phyloP scores from a whole-genome alignment of 495 filamentous ascomycete genomes.

The Wilcoxina mikolae region DNA sequence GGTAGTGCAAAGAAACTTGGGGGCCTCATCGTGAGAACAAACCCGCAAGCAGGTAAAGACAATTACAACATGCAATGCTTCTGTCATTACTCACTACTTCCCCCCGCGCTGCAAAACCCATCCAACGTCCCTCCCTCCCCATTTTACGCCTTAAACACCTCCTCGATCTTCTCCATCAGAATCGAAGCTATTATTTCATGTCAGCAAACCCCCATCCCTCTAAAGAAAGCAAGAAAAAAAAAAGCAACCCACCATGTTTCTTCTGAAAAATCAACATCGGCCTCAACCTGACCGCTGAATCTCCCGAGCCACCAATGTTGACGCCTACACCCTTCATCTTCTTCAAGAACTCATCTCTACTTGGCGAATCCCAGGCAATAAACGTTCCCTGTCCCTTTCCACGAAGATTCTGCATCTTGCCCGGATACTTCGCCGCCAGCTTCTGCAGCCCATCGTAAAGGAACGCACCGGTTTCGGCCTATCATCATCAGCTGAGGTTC shows the following conservation, averaged over 20 bases:
- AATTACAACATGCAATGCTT: too few relatives aligned
- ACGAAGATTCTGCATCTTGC: slow-evolving; percentile 73
- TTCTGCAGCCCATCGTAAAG: slow-evolving; percentile 55
- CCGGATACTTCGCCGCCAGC: slow-evolving; percentile 61
- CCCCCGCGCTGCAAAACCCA: too few relatives aligned
- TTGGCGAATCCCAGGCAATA: slow-evolving; percentile 85
- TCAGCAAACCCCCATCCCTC: not conserved
- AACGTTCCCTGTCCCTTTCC: slow-evolving; percentile 94
- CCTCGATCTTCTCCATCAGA: slow-evolving; percentile 1
- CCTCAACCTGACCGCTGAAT: slow-evolving; percentile 63
- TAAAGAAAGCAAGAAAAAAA: not conserved
- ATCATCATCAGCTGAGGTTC: not conserved
- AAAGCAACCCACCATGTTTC: slow-evolving; percentile 54
- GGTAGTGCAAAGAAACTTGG: too few relatives aligned
- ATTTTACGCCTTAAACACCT: not conserved
- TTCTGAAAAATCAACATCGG: slow-evolving; percentile 96
- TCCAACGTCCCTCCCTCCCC: too few relatives aligned
- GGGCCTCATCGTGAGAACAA: too few relatives aligned
- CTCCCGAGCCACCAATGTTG: slow-evolving; percentile 85
- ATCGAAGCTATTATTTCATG: not conserved
- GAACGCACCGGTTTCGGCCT: slow-evolving; percentile 64
- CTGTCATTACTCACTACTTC: too few relatives aligned
- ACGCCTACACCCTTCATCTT: slow-evolving; percentile 71
- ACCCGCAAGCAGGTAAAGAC: too few relatives aligned
- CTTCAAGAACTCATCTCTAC: slow-evolving; percentile 68